phyloP scores from a whole-genome alignment of 2,329 filamentous ascomycete genomes.

The Colletotrichum simmondsii region DNA sequence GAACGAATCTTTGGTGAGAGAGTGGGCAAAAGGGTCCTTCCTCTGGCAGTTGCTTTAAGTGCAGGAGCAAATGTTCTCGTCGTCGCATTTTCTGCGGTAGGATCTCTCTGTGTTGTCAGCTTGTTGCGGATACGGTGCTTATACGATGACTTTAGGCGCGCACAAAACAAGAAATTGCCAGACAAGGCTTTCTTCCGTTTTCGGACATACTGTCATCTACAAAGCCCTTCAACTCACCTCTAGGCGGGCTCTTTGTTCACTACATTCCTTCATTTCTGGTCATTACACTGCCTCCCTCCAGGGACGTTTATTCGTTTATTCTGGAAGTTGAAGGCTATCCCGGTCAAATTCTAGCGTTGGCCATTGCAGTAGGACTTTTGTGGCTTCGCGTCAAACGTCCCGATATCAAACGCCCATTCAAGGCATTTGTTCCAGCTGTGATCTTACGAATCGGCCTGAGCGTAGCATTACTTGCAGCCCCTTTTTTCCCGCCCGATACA shows the following conservation, averaged over 20 bases:
- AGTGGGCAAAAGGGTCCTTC: conserved; percentile 67
- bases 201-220: conserved; percentile 70
- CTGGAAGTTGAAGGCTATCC: conserved; percentile 78
- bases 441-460: conserved; percentile 64
- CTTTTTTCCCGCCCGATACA: conserved; percentile 69
- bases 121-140: conserved; percentile 22
- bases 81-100: conserved; percentile 74
- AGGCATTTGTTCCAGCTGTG: conserved; percentile 71
- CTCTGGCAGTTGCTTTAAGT: conserved; percentile 73
- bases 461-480: conserved; percentile 66
- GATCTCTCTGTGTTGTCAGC: background rate
- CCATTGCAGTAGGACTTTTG: conserved; percentile 67
- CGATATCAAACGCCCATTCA: conserved; percentile 71
- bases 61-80: conserved; percentile 80
- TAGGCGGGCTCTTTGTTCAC: conserved; percentile 76
- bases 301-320: conserved; percentile 78
- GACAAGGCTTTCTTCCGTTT: conserved; percentile 77
- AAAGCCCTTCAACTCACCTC: conserved; percentile 72
- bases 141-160: conserved; percentile 61
- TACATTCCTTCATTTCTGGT: conserved; percentile 76
- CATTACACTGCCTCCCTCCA: conserved; percentile 72
- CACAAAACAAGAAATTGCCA: conserved; percentile 78
- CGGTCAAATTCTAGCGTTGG: conserved; percentile 68
- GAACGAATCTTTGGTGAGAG: conserved; percentile 69
- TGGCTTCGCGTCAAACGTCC: conserved; percentile 70